Evolutionary conservation across 1,284 basidiomycete species (phyloP), one percentile per base, ranked within the genome.

Genomic region (Caloboletus firmus): DNA sequence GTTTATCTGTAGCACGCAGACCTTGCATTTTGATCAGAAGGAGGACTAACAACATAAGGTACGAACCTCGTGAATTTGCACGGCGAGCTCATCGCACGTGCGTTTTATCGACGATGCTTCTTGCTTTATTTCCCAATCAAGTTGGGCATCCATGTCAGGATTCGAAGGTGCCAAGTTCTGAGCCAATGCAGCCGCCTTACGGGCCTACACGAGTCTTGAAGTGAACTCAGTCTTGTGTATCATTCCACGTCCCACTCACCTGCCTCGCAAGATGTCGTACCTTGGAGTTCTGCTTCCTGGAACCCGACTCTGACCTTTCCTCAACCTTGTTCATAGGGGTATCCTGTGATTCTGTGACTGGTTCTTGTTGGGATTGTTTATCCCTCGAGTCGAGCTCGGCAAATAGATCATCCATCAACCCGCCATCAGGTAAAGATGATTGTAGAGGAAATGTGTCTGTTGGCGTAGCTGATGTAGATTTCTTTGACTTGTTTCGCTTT

Each of bases 221-320:
- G 32, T 55, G 45, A 51, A 47, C 24, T 32, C 32, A 4, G 48
- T 31, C 28, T n/a, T 37, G 37, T 12, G 46, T 34, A 35, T 49
- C 24, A 31, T 40, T 47, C 37, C 18, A 15, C 18, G 35, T 20
- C 20, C 49, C 22, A 65, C 80, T 61, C 61, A 90, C 91, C 82
- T 91, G 86, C 49, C 93, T 78, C 48, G 91, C 92, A 59, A 83
- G 81, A 72, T 90, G 91, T 42, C 91, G 81, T 63, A 78, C 76
- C 69, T 84, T 92, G 39, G 83, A 76, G 68, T 85, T 85, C 67
- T 87, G 82, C 71, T 85, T 91, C 48, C 74, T 65, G 6, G 67
- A 59, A 24, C 61, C 58, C 30, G 44, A 22, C 4, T 78, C 77
- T 8, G 65, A 49, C 32, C 57, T 58, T 35, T 79, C 71, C 17